Percentiles rank a stretch among this genome's conserved stretches.
Evolutionary conservation across 495 filamentous ascomycete species (phyloP).

Genomic region (Aspergillus saccharolyticus): DNA sequence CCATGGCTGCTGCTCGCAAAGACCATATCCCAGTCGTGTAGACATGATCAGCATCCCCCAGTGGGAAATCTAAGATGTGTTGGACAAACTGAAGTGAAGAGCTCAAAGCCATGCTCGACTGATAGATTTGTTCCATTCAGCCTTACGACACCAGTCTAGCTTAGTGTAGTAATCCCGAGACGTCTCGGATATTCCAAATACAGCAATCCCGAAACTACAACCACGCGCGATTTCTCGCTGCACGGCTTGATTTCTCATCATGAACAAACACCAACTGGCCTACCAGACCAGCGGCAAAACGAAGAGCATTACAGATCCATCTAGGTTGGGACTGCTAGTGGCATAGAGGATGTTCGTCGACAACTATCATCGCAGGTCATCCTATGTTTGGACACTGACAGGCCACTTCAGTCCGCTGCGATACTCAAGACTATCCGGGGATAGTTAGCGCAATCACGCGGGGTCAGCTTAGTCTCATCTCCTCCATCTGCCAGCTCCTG

Average conservation of each 20-base stretch:
- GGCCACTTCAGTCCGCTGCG: background rate
- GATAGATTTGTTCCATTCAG: no score
- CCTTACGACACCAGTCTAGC: slow-evolving; percentile 12
- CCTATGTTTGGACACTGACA: background rate
- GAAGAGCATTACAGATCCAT: background rate
- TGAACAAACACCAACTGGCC: background rate
- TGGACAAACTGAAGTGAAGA: no score
- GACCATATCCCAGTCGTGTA: no score
- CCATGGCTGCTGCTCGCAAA: no score
- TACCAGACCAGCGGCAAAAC: background rate
- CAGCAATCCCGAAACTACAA: slow-evolving; percentile 7
- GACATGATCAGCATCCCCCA: no score
- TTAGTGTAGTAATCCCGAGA: slow-evolving; percentile 18
- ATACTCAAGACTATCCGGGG: background rate
- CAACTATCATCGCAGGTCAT: background rate
- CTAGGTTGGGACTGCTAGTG: background rate
- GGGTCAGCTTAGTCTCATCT: background rate
- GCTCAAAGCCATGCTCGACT: no score
- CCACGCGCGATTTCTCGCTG: slow-evolving; percentile 7
- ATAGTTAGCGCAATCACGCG: background rate
- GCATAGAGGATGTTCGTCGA: background rate
- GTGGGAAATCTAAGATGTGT: no score
- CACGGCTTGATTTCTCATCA: background rate
- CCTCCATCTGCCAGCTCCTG: background rate
- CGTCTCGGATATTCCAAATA: slow-evolving; percentile 1